Base-by-base conservation (phyloP, 805 yeast species). In the Kodamaea restingae region DNA sequence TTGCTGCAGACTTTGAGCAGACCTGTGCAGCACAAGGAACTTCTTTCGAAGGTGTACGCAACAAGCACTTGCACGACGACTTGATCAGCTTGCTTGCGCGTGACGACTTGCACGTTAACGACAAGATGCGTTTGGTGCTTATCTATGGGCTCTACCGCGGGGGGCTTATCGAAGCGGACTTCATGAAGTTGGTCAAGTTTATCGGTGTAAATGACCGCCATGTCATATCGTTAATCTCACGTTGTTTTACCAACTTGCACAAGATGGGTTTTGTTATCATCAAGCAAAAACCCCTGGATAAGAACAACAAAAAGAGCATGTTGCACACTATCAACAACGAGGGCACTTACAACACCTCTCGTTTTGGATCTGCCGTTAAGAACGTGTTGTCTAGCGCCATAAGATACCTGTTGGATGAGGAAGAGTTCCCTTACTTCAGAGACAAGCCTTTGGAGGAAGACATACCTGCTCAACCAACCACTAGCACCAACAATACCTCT, bases 1-100 rank as follows among this genome's bases (percentile, higher is more conserved):
- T 65, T 48, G 69, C 85, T 14, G 87, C 95, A 1, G 93, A 86
- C 46, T 72, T 88, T 42, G 98, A 93, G 61, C 96, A 90, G 61
- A 76, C 81, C 14, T 71, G 88, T 46, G 77, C 84, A 4, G 85
- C 88, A 3, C 77, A 78, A 31, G 95, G 95, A 15, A 58, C 74
- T 2, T 80, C 79, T 40, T 68, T 80, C 34, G 84, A 86, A 46
- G 88, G 91, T 2, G 73, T 72, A 18, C 75, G 75, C 48, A 72
- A 73, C 32, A 76, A 76, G 48, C 70, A 73, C 38, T 61, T 85
- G 17, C 80, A 84, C 22, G 84, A 78, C 37, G 77, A 75, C 25
- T 62, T 88, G 40, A 66, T 90, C 20, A 69, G 63, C 3, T 55
- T 80, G 15, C 65, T 91, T 15, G 63, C 70, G 0, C 61, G 75